Percentiles rank a stretch among this genome's conserved stretches.
Evolutionary conservation across 148 eudicot genomes (phyloP).

Genomic region (Talinum fruticosum): DNA sequence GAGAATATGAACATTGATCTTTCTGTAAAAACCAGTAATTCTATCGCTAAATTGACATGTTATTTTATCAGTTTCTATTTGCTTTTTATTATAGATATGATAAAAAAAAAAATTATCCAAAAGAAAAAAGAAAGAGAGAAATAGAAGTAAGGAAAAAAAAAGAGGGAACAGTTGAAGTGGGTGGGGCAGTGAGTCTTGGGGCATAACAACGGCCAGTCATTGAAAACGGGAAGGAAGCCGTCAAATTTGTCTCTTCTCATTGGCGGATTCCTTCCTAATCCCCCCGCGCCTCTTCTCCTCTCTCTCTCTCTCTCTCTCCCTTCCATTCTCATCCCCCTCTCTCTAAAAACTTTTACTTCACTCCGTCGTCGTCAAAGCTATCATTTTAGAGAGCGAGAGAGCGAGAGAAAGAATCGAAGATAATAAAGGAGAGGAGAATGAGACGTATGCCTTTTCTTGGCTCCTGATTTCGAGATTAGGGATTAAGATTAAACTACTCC

Average conservation of each 20-base stretch:
- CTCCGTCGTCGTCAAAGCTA: slow-evolving; percentile 17
- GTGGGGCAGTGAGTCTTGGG: too few relatives aligned
- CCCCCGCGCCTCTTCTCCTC: neutral
- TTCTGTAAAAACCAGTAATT: too few relatives aligned
- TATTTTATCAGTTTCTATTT: too few relatives aligned
- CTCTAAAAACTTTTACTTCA: too few relatives aligned
- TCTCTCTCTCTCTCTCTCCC: slow-evolving; percentile 19
- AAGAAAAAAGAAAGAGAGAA: neutral
- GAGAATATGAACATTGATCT: too few relatives aligned
- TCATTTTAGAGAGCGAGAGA: too few relatives aligned
- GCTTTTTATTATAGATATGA: too few relatives aligned
- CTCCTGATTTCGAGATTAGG: neutral
- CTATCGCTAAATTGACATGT: too few relatives aligned
- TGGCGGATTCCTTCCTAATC: slow-evolving; percentile 8
- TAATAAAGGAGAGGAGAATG: too few relatives aligned
- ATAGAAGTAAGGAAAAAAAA: neutral
- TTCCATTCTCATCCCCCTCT: too few relatives aligned
- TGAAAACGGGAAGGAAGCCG: neutral
- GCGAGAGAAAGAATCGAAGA: too few relatives aligned
- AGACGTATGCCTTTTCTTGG: neutral
- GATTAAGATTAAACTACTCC: neutral
- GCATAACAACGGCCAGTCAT: neutral
- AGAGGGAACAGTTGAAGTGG: neutral
- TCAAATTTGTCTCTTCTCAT: slow-evolving; percentile 27
- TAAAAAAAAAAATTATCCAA: too few relatives aligned